These are phyloP conservation scores for Collybia mongolica DNA, from an alignment of 768 basidiomycete genomes.

Conservation along the genomic window DNA sequence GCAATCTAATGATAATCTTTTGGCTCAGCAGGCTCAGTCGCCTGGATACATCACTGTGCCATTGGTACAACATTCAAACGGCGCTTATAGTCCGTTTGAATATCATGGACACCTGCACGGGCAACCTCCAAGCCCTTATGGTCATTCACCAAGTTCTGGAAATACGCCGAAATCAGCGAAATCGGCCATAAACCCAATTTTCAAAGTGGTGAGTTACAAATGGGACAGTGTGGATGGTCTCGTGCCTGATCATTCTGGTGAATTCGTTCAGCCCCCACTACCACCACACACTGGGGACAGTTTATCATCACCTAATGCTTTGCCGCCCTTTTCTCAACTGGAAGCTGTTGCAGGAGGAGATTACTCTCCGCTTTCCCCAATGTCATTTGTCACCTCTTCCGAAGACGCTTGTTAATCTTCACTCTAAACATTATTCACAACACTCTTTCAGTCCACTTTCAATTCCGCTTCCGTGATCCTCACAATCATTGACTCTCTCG, in stretches of 20 bases:
- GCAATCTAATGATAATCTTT: conserved; percentile 33
- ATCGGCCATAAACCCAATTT: conserved; percentile 81
- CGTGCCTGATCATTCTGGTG: conserved; percentile 30
- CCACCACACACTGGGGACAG: conserved; percentile 40
- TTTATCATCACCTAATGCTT: conserved; percentile 15
- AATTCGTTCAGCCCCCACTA: conserved; percentile 49
- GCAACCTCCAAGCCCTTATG: conserved; percentile 50
- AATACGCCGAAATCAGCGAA: conserved; percentile 64
- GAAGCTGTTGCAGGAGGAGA: conserved; percentile 84
- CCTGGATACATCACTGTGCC: conserved; percentile 36
- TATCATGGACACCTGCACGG: conserved; percentile 50
- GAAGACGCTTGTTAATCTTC: conserved; percentile 40
- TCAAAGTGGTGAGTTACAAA: conserved; percentile 79
- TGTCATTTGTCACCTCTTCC: conserved; percentile 55
- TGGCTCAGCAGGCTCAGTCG: conserved; percentile 32
- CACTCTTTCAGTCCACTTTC: conserved; percentile 20
- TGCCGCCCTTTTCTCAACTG: conserved; percentile 71
- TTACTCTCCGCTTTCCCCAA: conserved; percentile 69
- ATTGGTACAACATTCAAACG: conserved; percentile 30
- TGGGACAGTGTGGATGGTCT: conserved; percentile 35
- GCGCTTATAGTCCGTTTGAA: conserved; percentile 49
- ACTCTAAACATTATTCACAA: conserved; percentile 11
- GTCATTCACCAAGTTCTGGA: conserved; percentile 61
- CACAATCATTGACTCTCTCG: conserved; percentile 18
- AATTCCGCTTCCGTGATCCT: conserved; percentile 16